phyloP scores from a whole-genome alignment of 768 basidiomycete genomes.

The Boletus speciosus region DNA sequence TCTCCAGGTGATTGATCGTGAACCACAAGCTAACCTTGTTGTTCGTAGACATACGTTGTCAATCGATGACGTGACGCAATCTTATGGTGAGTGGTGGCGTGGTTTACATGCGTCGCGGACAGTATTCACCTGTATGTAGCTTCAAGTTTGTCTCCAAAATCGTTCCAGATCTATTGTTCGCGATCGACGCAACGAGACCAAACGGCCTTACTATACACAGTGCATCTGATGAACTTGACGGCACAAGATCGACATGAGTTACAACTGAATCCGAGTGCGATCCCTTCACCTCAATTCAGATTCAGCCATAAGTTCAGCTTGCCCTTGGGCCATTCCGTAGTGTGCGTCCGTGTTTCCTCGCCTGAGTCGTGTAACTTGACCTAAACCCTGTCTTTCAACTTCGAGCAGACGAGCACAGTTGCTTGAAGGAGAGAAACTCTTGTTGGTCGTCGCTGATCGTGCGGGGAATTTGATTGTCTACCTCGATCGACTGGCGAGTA shows the following conservation, averaged over 20 bases:
- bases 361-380: not conserved
- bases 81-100: not conserved
- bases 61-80: not conserved
- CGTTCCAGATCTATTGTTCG: not conserved
- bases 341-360: conserved; percentile 2
- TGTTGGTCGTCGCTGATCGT: conserved; percentile 41
- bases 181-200: conserved; percentile 16
- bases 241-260: conserved; percentile 26
- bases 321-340: conserved; percentile 17
- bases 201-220: conserved; percentile 12
- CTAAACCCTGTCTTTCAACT: not conserved
- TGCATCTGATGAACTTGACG: conserved; percentile 27
- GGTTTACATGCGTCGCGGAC: not conserved
- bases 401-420: conserved; percentile 37
- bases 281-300: conserved; percentile 25
- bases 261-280: conserved; percentile 20
- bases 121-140: not conserved
- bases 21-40: not conserved
- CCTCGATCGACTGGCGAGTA: conserved; percentile 31
- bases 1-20: not conserved
- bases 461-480: conserved; percentile 36
- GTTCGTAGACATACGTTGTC: conserved; percentile 11
- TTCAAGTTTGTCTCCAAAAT: not conserved
- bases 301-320: conserved; percentile 15
- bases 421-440: conserved; percentile 37